A percentile compares a stretch with the other conserved stretches of the same genome.
Evolutionary conservation across 768 basidiomycete species (phyloP).

Genomic region (Boletus rex-veris): DNA sequence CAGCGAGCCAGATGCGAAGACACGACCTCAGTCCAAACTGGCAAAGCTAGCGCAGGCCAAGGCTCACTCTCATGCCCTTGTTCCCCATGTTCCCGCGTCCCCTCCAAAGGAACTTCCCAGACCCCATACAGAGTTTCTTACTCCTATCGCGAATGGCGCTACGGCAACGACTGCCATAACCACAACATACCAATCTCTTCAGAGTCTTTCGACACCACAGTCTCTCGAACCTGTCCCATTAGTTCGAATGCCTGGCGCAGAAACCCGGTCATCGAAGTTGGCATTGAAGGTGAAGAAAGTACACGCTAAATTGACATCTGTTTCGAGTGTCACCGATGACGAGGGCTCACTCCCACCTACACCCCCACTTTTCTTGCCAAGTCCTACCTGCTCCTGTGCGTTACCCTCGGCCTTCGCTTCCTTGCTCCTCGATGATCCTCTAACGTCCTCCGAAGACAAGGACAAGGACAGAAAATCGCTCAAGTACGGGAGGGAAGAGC

Average conservation of each 20-base stretch:
- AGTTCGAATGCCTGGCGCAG: conserved; percentile 31
- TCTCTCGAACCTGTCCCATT: conserved; percentile 16
- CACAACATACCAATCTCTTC: conserved; percentile 71
- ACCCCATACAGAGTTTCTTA: conserved; percentile 64
- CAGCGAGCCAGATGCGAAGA: conserved; percentile 17
- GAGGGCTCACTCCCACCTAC: conserved; percentile 35
- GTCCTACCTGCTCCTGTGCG: conserved; percentile 58
- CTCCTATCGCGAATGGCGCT: conserved; percentile 76
- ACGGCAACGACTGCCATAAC: conserved; percentile 85
- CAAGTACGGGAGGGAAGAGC: conserved; percentile 33
- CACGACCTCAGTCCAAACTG: conserved; percentile 63
- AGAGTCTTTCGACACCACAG: conserved; percentile 47
- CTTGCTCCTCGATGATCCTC: conserved; percentile 57
- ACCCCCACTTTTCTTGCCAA: conserved; percentile 58
- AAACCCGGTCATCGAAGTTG: conserved; percentile 63
- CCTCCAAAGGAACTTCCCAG: conserved; percentile 39
- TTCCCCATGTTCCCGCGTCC: conserved; percentile 28
- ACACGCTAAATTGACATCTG: conserved; percentile 40
- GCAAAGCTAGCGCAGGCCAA: conserved; percentile 70
- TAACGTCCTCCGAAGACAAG: conserved; percentile 37
- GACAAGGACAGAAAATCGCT: conserved; percentile 29
- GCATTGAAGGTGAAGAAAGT: conserved; percentile 69
- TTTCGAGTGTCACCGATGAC: conserved; percentile 38
- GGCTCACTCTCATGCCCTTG: conserved; percentile 20
- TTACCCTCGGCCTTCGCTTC: conserved; percentile 77